phyloP scores from a whole-genome alignment of 2,329 filamentous ascomycete species.

The Ophiocordyceps robertsii region DNA sequence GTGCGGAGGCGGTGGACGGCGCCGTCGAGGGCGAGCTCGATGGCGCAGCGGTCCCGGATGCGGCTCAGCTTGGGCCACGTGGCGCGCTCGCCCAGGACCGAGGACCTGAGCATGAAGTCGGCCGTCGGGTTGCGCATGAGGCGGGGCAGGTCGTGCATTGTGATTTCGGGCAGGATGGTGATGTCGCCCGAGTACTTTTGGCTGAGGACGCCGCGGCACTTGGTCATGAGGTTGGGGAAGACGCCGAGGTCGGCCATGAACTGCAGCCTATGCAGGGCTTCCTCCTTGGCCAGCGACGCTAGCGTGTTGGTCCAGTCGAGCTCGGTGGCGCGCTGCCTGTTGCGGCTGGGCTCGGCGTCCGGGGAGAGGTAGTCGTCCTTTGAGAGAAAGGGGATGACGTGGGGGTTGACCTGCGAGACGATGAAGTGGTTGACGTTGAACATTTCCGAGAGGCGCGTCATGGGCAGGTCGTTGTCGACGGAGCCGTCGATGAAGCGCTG shows the following conservation, averaged over 20 bases:
- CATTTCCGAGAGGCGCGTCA: slow-evolving; percentile 81
- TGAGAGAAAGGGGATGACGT: slow-evolving; percentile 74
- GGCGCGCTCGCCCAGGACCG: slow-evolving; percentile 66
- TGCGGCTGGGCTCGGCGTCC: slow-evolving; percentile 12
- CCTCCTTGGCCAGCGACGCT: slow-evolving; percentile 62
- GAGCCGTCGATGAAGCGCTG: slow-evolving; percentile 90
- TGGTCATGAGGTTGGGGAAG: slow-evolving; percentile 66
- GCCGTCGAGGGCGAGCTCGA: slow-evolving; percentile 72
- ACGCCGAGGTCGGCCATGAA: slow-evolving; percentile 69
- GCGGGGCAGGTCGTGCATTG: slow-evolving; percentile 57
- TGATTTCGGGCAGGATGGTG: slow-evolving; percentile 76
- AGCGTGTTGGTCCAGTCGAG: slow-evolving; percentile 51
- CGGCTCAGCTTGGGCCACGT: slow-evolving; percentile 86
- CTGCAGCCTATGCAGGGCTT: slow-evolving; percentile 68
- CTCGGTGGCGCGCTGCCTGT: slow-evolving; percentile 19
- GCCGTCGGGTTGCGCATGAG: slow-evolving; percentile 74
- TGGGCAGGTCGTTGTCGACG: slow-evolving; percentile 86
- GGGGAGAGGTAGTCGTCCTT: slow-evolving; percentile 52
- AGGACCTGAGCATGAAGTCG: slow-evolving; percentile 74
- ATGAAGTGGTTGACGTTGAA: slow-evolving; percentile 99
- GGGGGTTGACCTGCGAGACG: slow-evolving; percentile 91
- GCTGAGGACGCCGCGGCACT: slow-evolving; percentile 66
- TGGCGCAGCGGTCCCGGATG: slow-evolving; percentile 75
- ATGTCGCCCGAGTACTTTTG: slow-evolving; percentile 94
- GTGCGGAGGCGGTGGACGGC: slow-evolving; percentile 58